Evolutionary conservation across 441 rosid genomes (phyloP), one percentile per base, ranked within the genome.

Genomic region (Capsella rubella): DNA sequence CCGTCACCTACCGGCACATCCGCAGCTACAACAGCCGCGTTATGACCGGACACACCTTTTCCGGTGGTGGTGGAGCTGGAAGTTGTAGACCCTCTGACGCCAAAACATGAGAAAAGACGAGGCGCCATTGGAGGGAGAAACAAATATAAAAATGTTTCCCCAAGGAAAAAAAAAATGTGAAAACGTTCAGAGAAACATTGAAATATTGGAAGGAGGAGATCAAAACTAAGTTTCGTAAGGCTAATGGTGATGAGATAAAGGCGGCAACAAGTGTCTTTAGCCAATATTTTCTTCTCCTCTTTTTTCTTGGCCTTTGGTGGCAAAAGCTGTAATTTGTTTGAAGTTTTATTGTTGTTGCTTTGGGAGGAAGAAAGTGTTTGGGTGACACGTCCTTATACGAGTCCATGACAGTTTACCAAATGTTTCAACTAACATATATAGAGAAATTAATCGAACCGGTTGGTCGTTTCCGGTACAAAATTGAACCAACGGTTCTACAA

Each of bases 21-120:
- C 9, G 52, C 63, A 11, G 67, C 46, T 1, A 47, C 42, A 3
- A 66, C 68, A 3, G 80, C 52, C 0, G 80, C 57, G 3, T 51
- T 71, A 13, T 64, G 76, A 14, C 76, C 59, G 32, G 80, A 56
- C 4, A 15, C 37, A 4, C 35, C 60, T 76, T 76, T 76, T 15
- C 56, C 69, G 50, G 66, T 25, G 50, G 71, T 25, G 50, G 71
- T 25, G 73, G 74, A n/a, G n/a, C n/a, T 25, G n/a, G 76, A 66
- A 2, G 75, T 60, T 25, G 82, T 51, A 3, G 80, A 31, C 64
- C 83, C 80, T 70, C 60, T 82, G 78, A 89, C 72, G 73, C 73
- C 73, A 37, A 89, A 90, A 78, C 95, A 90, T 69, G 90, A 34
- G 50, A 90, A 85, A 83, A 92, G 89, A 87, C 92, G 85, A 16